A percentile compares a stretch with the other conserved stretches of the same genome.
Evolutionary conservation across 495 filamentous ascomycete species (phyloP).

Genomic region (Penicillium mononematosum): DNA sequence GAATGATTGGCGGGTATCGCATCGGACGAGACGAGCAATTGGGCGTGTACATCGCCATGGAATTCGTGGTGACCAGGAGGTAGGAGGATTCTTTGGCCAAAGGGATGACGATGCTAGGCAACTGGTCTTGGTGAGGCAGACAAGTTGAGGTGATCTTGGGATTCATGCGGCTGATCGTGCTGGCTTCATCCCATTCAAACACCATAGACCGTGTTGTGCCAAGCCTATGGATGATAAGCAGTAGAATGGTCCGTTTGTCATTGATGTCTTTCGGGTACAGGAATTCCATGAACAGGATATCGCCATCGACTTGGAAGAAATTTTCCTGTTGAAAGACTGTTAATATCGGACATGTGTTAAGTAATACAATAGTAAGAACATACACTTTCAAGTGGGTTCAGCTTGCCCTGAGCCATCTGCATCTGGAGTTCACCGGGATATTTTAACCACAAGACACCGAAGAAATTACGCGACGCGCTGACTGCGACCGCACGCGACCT

Average conservation of each 20-base stretch:
- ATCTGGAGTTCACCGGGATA: constrained; percentile 30
- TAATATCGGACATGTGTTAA: not conserved
- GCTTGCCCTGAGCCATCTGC: constrained; percentile 32
- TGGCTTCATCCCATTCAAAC: constrained; percentile 70
- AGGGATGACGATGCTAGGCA: constrained; percentile 68
- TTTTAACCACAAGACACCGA: constrained; percentile 55
- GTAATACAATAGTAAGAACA: not conserved
- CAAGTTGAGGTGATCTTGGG: constrained; percentile 48
- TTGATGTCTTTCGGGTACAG: constrained; percentile 64
- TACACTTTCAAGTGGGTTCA: constrained; percentile 42
- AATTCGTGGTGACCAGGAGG: constrained; percentile 56
- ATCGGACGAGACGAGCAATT: constrained; percentile 37
- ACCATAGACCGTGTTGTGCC: constrained; percentile 61
- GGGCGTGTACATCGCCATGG: constrained; percentile 60
- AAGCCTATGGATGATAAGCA: constrained; percentile 65
- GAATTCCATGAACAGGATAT: constrained; percentile 85
- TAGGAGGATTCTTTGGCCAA: constrained; percentile 64
- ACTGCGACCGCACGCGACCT: constrained; percentile 67
- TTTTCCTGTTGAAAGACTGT: constrained; percentile 40
- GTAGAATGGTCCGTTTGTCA: constrained; percentile 67
- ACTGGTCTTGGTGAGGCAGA: constrained; percentile 58
- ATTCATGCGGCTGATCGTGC: constrained; percentile 32
- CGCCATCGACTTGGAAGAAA: constrained; percentile 62
- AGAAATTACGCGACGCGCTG: constrained; percentile 55
- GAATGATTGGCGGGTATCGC: constrained; percentile 33